A percentile compares a stretch with the other conserved stretches of the same genome.
Evolutionary conservation across 306 rosid species (phyloP).

Genomic region (Mimosa bimucronata): DNA sequence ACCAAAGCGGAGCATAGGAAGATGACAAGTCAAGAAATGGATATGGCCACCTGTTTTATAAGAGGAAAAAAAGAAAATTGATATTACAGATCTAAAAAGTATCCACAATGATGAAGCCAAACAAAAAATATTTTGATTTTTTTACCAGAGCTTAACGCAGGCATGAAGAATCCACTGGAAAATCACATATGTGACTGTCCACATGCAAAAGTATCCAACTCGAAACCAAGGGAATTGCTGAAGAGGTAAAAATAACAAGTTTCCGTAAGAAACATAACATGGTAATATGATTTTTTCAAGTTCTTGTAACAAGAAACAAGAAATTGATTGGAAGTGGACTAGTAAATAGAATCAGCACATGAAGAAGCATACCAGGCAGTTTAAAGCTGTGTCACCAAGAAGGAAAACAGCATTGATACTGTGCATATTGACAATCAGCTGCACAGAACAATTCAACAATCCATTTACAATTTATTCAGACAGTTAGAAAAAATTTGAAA

Average conservation of each 20-base stretch:
- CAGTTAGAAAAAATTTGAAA: background rate
- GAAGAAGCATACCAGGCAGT: slow-evolving; percentile 70
- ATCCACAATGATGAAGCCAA: slow-evolving; percentile 9
- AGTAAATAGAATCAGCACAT: background rate
- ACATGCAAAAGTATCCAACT: slow-evolving; percentile 86
- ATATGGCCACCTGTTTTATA: slow-evolving; percentile 92
- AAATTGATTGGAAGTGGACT: no score
- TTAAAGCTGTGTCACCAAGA: slow-evolving; percentile 82
- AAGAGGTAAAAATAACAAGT: slow-evolving; percentile 24
- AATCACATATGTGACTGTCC: slow-evolving; percentile 80
- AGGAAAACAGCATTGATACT: slow-evolving; percentile 90
- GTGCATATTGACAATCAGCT: slow-evolving; percentile 82
- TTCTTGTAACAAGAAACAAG: no score
- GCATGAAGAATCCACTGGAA: slow-evolving; percentile 92
- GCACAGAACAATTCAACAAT: slow-evolving; percentile 37
- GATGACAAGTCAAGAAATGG: slow-evolving; percentile 96
- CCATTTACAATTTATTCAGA: slow-evolving; percentile 6
- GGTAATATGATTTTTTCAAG: no score
- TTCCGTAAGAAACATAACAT: slow-evolving; percentile 18
- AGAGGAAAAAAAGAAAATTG: slow-evolving; percentile 24
- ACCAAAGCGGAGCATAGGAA: slow-evolving; percentile 84
- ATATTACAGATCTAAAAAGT: slow-evolving; percentile 10
- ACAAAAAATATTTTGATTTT: slow-evolving; percentile 13
- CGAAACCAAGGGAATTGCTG: slow-evolving; percentile 98
- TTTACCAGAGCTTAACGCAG: slow-evolving; percentile 74